Base-by-base conservation (phyloP, 2,329 filamentous ascomycete genomes). In the Lasiodiplodia sp. region DNA sequence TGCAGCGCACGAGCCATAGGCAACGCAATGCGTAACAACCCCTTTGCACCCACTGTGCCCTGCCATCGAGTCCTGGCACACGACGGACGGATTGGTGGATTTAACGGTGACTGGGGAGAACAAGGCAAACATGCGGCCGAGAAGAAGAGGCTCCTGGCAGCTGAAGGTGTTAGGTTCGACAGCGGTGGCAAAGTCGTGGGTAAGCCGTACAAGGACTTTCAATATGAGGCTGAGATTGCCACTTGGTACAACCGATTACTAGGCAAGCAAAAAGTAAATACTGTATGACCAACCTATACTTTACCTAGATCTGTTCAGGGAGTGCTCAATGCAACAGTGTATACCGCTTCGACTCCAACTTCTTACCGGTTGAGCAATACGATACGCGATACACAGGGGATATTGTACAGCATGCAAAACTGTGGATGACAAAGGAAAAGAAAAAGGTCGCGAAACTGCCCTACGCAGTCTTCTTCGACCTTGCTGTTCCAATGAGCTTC, bases 81-180 rank as follows among this genome's bases (percentile, higher is more conserved):
- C 12, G 58, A 63, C 5, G 58, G 58, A 23, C 28, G 58, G 7
- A 52, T 63, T 21, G 58, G 85, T 18, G 85, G 85, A 12, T 87
- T 87, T 72, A 81, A 83, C 47, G 85, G 85, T 16, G 77, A 79
- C 40, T 84, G 84, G 83, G 79, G 81, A 31, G 81, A 82, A 68
- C 76, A 81, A n/a, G 81, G 81, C 5, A 79, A 79, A 70, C 78
- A 79, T 73, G 80, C 80, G 14, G 73, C 72, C 21, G 76, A 81
- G 69, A 85, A 84, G 73, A 78, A 76, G 55, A 76, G 76, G 68
- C 70, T 84, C 68, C 72, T 83, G 68, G 73, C 74, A 52, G 79
- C 76, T 37, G 83, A 85, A 70, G 83, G 83, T 4, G 79, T 84
- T 5, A 73, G 71, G 62, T 84, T 84, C 73, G 81, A 83, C 74